These are phyloP conservation scores for Cantharellus anzutake DNA, from an alignment of 768 basidiomycete species.

Conservation along the genomic window DNA sequence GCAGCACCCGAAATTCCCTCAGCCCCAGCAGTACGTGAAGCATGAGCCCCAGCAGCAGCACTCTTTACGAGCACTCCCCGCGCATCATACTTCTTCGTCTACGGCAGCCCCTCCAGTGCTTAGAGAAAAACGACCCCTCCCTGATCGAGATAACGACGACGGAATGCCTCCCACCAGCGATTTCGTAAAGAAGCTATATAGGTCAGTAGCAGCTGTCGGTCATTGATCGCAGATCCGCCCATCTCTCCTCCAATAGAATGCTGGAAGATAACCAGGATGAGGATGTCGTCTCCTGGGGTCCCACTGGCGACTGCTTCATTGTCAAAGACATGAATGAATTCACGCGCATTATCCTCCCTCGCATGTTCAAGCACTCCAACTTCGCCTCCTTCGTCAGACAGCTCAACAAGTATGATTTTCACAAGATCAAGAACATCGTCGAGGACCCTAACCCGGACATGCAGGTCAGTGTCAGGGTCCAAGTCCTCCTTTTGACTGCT, in stretches of 20 bases:
- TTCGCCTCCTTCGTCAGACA: slow-evolving; percentile 86
- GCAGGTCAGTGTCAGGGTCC: slow-evolving; percentile 38
- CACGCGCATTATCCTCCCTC: slow-evolving; percentile 71
- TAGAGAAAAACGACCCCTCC: background rate
- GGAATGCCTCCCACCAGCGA: slow-evolving; percentile 76
- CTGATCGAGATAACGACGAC: slow-evolving; percentile 31
- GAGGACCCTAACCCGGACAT: slow-evolving; percentile 24
- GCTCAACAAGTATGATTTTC: slow-evolving; percentile 92
- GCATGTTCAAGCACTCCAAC: slow-evolving; percentile 90
- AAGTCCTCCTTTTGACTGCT: background rate
- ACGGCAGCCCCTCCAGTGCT: slow-evolving; percentile 1
- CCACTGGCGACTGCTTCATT: slow-evolving; percentile 72
- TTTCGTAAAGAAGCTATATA: slow-evolving; percentile 90
- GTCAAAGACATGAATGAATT: slow-evolving; percentile 98
- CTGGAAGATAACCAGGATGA: slow-evolving; percentile 60
- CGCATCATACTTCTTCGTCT: background rate
- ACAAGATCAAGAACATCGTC: slow-evolving; percentile 78
- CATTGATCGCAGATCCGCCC: background rate
- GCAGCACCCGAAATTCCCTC: background rate
- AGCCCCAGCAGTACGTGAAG: background rate
- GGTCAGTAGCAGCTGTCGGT: slow-evolving; percentile 27
- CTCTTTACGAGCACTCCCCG: background rate
- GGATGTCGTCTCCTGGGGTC: slow-evolving; percentile 66
- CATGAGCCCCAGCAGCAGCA: background rate
- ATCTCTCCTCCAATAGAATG: slow-evolving; percentile 37